Percentiles rank a stretch among this genome's conserved stretches.
Evolutionary conservation across 768 basidiomycete species (phyloP).

Genomic region (Termitomyces sp.): DNA sequence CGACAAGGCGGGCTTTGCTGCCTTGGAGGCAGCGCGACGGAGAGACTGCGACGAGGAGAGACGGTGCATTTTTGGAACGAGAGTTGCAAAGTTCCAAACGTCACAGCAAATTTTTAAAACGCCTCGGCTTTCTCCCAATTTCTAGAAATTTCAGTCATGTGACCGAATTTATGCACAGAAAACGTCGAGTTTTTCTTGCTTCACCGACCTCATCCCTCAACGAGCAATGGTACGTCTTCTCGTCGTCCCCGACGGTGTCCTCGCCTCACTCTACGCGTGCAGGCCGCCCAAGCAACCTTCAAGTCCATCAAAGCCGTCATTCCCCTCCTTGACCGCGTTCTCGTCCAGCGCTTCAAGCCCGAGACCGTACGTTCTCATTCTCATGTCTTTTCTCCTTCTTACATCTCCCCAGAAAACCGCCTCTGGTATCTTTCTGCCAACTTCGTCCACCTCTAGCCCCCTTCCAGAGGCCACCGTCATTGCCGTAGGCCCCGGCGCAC

Average conservation of each 20-base stretch:
- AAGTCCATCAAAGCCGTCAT: constrained; percentile 89
- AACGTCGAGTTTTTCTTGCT: constrained; percentile 14
- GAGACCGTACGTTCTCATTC: constrained; percentile 69
- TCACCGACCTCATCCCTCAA: not conserved
- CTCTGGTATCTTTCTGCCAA: constrained; percentile 92
- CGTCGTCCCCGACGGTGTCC: not conserved
- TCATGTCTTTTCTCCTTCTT: not conserved
- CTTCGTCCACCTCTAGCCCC: constrained; percentile 77
- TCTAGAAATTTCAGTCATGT: constrained; percentile 17
- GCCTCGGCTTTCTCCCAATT: constrained; percentile 14
- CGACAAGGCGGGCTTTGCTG: constrained; percentile 46
- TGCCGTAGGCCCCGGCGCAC: constrained; percentile 93
- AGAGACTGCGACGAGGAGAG: constrained; percentile 66
- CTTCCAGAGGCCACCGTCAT: constrained; percentile 98
- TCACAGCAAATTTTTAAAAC: constrained; percentile 12
- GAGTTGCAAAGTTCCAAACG: not conserved
- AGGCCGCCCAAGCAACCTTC: constrained; percentile 92
- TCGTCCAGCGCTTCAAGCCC: constrained; percentile 96
- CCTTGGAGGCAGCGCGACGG: constrained; percentile 63
- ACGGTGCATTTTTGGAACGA: constrained; percentile 58
- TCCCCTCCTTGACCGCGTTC: constrained; percentile 92
- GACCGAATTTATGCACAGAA: constrained; percentile 13
- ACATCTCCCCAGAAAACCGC: constrained; percentile 82
- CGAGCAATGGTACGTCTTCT: constrained; percentile 13
- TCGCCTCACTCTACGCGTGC: constrained; percentile 1